phyloP scores from a whole-genome alignment of 441 rosid species.

The Erodium moschatum region DNA sequence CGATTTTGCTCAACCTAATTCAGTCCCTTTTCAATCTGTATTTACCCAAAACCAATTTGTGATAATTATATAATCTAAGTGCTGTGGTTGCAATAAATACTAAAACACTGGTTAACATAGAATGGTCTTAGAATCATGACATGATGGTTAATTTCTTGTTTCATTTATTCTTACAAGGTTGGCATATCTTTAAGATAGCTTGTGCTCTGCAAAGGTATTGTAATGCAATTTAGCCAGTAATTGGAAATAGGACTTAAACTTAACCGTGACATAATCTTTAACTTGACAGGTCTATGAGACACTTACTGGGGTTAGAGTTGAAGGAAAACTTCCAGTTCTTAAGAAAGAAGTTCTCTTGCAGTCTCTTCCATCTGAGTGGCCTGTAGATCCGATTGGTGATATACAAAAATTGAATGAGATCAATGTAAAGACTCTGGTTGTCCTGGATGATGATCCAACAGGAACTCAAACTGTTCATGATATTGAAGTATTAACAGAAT shows the following conservation, averaged over 20 bases:
- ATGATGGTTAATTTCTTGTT: not conserved
- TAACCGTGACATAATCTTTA: constrained; percentile 12
- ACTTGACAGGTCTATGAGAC: constrained; percentile 67
- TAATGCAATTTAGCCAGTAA: not conserved
- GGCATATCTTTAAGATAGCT: not conserved
- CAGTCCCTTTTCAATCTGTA: not conserved
- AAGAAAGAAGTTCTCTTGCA: constrained; percentile 55
- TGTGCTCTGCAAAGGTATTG: not conserved
- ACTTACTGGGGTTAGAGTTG: constrained; percentile 74
- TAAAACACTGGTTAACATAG: not conserved
- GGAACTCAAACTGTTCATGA: constrained; percentile 98
- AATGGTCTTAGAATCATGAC: not conserved
- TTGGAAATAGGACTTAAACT: constrained; percentile 10
- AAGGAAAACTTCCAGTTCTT: constrained; percentile 65
- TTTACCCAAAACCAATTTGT: not conserved
- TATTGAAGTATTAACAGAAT: constrained; percentile 92
- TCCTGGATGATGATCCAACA: constrained; percentile 97
- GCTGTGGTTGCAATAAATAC: not conserved
- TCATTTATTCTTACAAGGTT: not conserved
- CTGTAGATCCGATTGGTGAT: constrained; percentile 60
- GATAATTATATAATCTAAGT: not conserved
- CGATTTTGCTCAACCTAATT: not conserved
- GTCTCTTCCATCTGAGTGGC: constrained; percentile 90
- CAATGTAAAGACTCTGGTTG: constrained; percentile 66
- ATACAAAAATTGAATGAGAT: constrained; percentile 50